Conservation (phyloP, 2,329 filamentous ascomycete species). For the Xylaria sp. region DNA sequence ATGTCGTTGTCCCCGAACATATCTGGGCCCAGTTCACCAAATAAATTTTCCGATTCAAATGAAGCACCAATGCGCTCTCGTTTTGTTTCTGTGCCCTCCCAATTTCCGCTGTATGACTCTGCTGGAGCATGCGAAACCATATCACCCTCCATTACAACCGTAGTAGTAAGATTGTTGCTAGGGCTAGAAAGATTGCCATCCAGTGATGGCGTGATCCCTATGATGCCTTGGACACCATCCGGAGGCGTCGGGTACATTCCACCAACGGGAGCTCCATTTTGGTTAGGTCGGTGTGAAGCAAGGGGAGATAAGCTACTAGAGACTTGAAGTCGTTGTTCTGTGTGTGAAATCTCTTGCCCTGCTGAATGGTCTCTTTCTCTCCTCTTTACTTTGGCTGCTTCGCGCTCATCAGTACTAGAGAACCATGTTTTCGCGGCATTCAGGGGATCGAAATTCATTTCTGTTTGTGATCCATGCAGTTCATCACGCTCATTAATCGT, state of each 20-base stretch:
- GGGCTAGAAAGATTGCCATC: conserved; percentile 68
- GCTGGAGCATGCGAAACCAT: conserved; percentile 44
- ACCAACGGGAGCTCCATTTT: conserved; percentile 56
- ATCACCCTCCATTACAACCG: conserved; percentile 55
- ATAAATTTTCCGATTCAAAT: conserved; percentile 68
- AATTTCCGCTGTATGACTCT: conserved; percentile 53
- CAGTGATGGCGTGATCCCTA: conserved; percentile 66
- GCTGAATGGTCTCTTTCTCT: conserved; percentile 60
- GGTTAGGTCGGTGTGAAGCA: conserved; percentile 62
- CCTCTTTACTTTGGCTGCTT: conserved; percentile 61
- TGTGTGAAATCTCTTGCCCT: conserved; percentile 56
- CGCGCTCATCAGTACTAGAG: conserved; percentile 56
- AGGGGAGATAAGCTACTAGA: conserved; percentile 65
- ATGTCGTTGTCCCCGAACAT: conserved; percentile 78
- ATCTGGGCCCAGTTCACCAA: conserved; percentile 75
- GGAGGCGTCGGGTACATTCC: conserved; percentile 79
- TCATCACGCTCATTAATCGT: conserved; percentile 56
- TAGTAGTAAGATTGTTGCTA: conserved; percentile 54
- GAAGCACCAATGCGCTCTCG: conserved; percentile 57
- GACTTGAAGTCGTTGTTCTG: conserved; percentile 56
- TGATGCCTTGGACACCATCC: conserved; percentile 67
- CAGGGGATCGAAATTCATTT: conserved; percentile 62
- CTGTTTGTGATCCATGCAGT: conserved; percentile 51
- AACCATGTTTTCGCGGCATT: conserved; percentile 63
- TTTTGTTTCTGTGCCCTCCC: conserved; percentile 58